Conservation (phyloP, 495 filamentous ascomycete species). For the Rusavskia elegans region DNA sequence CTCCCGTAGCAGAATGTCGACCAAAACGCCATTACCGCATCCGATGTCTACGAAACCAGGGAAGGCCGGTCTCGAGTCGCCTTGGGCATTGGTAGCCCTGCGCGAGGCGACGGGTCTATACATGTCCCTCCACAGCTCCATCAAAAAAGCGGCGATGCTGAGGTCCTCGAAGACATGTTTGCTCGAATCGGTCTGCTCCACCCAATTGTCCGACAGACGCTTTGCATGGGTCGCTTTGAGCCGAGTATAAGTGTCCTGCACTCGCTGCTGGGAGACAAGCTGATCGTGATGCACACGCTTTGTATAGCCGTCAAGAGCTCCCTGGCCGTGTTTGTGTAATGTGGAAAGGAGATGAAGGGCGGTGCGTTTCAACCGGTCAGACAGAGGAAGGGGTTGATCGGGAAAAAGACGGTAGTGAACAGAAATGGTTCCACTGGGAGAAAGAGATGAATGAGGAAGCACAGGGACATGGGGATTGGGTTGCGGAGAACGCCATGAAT, state of each 20-base stretch:
- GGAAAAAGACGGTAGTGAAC: conserved; percentile 54
- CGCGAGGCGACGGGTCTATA: conserved; percentile 31
- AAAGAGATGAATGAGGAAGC: conserved; percentile 16
- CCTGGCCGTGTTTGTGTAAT: conserved; percentile 62
- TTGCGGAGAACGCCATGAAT: conserved; percentile 32
- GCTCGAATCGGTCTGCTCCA: conserved; percentile 66
- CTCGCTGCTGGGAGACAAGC: conserved; percentile 51
- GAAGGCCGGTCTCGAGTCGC: conserved; percentile 26
- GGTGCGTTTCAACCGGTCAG: conserved; percentile 48
- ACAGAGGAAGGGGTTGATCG: conserved; percentile 18
- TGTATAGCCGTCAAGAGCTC: conserved; percentile 30
- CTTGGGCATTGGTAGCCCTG: background rate
- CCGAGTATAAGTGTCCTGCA: conserved; percentile 69
- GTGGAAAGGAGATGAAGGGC: conserved; percentile 52
- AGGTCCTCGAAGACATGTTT: conserved; percentile 96
- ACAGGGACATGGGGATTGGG: conserved; percentile 16
- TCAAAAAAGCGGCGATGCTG: conserved; percentile 79
- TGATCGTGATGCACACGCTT: conserved; percentile 49
- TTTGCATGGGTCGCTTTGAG: conserved; percentile 65
- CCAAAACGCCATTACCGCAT: conserved; percentile 89
- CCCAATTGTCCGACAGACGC: conserved; percentile 52
- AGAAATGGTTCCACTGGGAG: conserved; percentile 35
- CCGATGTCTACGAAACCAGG: conserved; percentile 92
- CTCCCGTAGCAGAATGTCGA: conserved; percentile 66
- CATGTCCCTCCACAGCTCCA: conserved; percentile 84